Evolutionary conservation across 768 basidiomycete species (phyloP), one percentile per base, ranked within the genome.

Genomic region (Dioszegia crocea): DNA sequence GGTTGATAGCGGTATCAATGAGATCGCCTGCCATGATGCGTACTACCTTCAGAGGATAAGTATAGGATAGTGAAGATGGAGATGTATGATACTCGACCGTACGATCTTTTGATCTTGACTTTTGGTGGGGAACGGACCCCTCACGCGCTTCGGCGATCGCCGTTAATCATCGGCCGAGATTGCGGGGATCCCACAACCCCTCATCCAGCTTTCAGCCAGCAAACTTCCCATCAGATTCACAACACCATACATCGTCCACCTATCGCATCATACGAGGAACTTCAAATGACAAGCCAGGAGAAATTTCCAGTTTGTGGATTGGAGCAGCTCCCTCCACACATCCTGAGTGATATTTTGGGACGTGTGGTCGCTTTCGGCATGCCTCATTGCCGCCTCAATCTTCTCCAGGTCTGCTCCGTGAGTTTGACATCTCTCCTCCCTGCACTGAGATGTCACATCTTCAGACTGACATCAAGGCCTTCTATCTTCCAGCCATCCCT

Each of bases 101-200:
- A 27, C 19, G 21, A 53, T 17, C 6, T 14, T 17, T 39, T 12
- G 49, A 51, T 36, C 6, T 51, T 23, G 14, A 16, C 51, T 53
- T 53, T 40, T 53, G 51, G 30, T 53, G 51, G 51, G 51, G 51
- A 53, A 26, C 11, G 40, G 8, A 17, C 17, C 36, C 36, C n/a
- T n/a, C 8, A 33, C 33, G 33, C 33, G 33, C 33, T 33, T 33
- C 33, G 33, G 33, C 33, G 33, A 33, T 33, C 33, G 33, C 33
- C 33, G 33, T n/a, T n/a, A n/a, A n/a, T n/a, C n/a, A n/a, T n/a
- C n/a, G n/a, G n/a, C n/a, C n/a, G n/a, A n/a, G n/a, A n/a, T n/a
- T 14, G 33, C 33, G 33, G 33, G 33, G 33, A 6, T 14, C 14
- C 33, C 33, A 33, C 40, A 17, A 43, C 36, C 36, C 17, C 36